phyloP scores from a whole-genome alignment of 805 yeast genomes.

The Cyberlindnera sargentensis region DNA sequence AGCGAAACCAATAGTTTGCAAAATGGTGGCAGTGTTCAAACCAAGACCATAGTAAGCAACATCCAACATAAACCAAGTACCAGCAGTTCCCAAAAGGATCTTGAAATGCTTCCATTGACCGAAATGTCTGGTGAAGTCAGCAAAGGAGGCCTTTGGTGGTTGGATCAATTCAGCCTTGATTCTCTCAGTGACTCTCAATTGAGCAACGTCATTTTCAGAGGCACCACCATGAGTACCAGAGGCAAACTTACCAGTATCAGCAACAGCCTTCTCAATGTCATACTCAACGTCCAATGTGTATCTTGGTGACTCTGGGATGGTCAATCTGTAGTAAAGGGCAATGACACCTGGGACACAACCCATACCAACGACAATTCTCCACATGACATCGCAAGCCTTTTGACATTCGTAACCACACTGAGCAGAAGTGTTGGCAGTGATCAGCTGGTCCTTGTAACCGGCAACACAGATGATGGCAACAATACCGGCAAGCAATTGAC shows the following conservation, averaged over 20 bases:
- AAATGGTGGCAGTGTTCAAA: slow-evolving; percentile 72
- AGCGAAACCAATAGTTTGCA: slow-evolving; percentile 81
- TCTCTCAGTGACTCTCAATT: slow-evolving; percentile 40
- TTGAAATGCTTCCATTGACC: slow-evolving; percentile 80
- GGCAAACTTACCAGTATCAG: slow-evolving; percentile 45
- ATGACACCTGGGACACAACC: slow-evolving; percentile 85
- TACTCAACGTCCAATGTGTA: slow-evolving; percentile 71
- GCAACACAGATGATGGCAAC: slow-evolving; percentile 72
- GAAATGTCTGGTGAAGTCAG: slow-evolving; percentile 69
- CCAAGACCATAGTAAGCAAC: slow-evolving; percentile 88
- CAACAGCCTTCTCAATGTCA: slow-evolving; percentile 49
- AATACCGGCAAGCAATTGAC: slow-evolving; percentile 84
- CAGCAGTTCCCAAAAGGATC: slow-evolving; percentile 82
- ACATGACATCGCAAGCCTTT: slow-evolving; percentile 84
- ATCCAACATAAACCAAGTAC: slow-evolving; percentile 86
- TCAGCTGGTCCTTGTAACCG: slow-evolving; percentile 62
- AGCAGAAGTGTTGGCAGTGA: slow-evolving; percentile 43
- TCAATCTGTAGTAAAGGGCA: slow-evolving; percentile 86
- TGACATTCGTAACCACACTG: slow-evolving; percentile 63
- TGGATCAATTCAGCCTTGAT: slow-evolving; percentile 43
- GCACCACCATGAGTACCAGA: slow-evolving; percentile 49
- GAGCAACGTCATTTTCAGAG: slow-evolving; percentile 34
- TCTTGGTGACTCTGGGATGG: slow-evolving; percentile 94
- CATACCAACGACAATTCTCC: slow-evolving; percentile 87
- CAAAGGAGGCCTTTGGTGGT: slow-evolving; percentile 78